Percentiles rank a stretch among this genome's conserved stretches.
Evolutionary conservation across 129 eudicot genomes (phyloP).

Genomic region (Arctium lappa): DNA sequence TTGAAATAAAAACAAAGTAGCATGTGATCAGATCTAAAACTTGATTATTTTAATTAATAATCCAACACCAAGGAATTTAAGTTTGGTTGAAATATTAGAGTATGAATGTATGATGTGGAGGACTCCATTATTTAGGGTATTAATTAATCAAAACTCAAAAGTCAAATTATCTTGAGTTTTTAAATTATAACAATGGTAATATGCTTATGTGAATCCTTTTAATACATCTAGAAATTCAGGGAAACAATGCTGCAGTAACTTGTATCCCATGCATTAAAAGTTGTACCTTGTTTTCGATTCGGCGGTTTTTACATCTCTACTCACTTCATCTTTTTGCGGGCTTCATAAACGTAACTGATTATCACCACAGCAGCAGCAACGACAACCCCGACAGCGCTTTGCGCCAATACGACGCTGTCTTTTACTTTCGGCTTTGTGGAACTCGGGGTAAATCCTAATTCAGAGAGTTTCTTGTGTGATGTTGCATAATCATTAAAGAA

Average conservation of each 20-base stretch:
- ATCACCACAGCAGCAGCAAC: conserved; percentile 91
- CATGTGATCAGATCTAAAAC: conserved; percentile 39
- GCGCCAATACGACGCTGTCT: conserved; percentile 70
- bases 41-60: conserved; percentile 14
- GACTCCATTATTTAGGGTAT: conserved; percentile 21
- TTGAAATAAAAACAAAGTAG: not conserved
- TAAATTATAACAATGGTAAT: conserved; percentile 9
- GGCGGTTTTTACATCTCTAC: not conserved
- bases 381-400: conserved; percentile 82
- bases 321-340: conserved; percentile 59
- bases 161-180: conserved; percentile 9
- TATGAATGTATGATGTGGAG: conserved; percentile 27
- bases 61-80: conserved; percentile 20
- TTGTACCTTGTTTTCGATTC: not conserved
- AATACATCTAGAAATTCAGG: conserved; percentile 1
- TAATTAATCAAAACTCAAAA: conserved; percentile 27
- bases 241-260: conserved; percentile 11
- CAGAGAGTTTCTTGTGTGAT: conserved; percentile 96
- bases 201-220: conserved; percentile 2
- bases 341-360: conserved; percentile 70
- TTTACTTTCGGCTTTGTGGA: conserved; percentile 43
- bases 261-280: conserved; percentile 16
- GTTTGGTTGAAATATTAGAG: conserved; percentile 15
- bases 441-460: conserved; percentile 67
- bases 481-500: conserved; percentile 76